Percentiles rank a stretch among this genome's conserved stretches.
Conservation (phyloP, 2,329 filamentous ascomycete genomes). For the Setomelanomma holmii region DNA sequence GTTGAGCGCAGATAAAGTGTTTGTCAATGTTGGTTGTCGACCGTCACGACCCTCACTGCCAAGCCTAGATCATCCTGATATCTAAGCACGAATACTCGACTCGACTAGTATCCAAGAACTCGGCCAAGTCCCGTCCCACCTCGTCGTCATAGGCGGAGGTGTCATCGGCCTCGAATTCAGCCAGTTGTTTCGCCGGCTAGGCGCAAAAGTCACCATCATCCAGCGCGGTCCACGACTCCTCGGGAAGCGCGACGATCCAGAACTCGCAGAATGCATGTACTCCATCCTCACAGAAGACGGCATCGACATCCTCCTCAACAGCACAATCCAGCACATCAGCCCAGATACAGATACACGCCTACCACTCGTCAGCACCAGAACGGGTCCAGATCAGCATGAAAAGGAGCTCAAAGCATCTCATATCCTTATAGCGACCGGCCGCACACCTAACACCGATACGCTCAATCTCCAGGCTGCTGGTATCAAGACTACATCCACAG, state of each 20-base stretch:
- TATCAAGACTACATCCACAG: constrained; percentile 50
- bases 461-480: constrained; percentile 54
- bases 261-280: constrained; percentile 54
- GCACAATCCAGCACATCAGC: too few relatives aligned
- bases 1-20: constrained; percentile 51
- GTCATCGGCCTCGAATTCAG: constrained; percentile 63
- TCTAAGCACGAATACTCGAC: constrained; percentile 51
- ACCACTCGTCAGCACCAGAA: too few relatives aligned
- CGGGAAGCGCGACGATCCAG: constrained; percentile 55
- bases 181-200: constrained; percentile 60
- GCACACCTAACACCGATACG: constrained; percentile 58
- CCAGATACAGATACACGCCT: too few relatives aligned
- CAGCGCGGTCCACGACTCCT: constrained; percentile 55
- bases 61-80: constrained; percentile 47
- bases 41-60: constrained; percentile 49
- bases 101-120: constrained; percentile 60
- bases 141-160: constrained; percentile 62
- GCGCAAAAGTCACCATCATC: constrained; percentile 58
- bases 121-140: constrained; percentile 54
- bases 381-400: constrained; percentile 36
- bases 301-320: constrained; percentile 51
- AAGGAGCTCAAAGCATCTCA: constrained; percentile 52
- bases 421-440: constrained; percentile 59
- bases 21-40: constrained; percentile 57
- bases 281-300: constrained; percentile 58